Base-by-base conservation (phyloP, 2,329 filamentous ascomycete species). In the Exophiala alcalophila region DNA sequence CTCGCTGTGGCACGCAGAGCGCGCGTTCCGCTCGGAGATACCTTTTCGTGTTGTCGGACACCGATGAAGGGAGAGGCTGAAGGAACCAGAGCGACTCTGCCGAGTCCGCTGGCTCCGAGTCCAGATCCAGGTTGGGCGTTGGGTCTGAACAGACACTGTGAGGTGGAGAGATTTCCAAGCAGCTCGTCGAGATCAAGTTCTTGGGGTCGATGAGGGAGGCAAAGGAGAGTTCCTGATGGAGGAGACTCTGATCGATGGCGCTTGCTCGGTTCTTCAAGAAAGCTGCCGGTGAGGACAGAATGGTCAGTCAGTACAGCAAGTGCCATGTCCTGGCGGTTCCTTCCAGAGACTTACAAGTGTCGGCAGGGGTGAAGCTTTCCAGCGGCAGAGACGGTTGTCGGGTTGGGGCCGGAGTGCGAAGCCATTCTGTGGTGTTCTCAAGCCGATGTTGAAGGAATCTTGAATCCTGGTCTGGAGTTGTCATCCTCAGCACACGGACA, bases 1-100 rank as follows among this genome's bases (percentile, higher is more conserved):
- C 66, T 4, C 74, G 64, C 26, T 76, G 72, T 2, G 90, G 90
- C 26, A 96, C 76, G 1, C 80, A 81, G 53, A 96, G 68, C 1
- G 88, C 88, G 4, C 89, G 88, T 70, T 95, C 95, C 59, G 81
- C 77, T 47, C 82, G 77, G 43, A 96, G 74, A 63, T 91, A 95
- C 44, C 81, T 75, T 49, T 94, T 78, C 67, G 95, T 90, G 54
- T 94, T 86, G 11, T 78, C 73, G 2, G 83, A 80, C 54, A 94
- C 83, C 58, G 83, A 84, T 30, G 77, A 65, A 1, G 89, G 88
- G 4, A 94, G 71, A 19, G 87, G 83, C 57, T 86, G 85, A 59
- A 95, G 80, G 60, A 88, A 95, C 44, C 80, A 61, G 5, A 76
- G 77, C 27, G 80, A 20, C n/a, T 32, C 10, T 21, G 12, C 11